Conservation (phyloP, 345 rosid species). For the Populus euphratica region DNA sequence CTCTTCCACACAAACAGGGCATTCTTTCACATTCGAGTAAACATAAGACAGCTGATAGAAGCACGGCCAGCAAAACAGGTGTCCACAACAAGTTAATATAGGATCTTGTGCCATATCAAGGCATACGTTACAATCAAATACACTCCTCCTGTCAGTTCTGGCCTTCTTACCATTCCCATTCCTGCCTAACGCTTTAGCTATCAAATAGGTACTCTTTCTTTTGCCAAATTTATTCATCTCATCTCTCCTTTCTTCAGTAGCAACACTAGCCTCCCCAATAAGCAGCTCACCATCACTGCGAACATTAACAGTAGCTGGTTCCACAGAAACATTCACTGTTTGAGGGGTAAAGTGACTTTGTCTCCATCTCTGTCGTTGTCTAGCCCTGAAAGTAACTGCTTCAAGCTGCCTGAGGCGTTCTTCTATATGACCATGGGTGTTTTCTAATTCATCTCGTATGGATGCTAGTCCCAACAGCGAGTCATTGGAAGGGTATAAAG, state of each 20-base stretch:
- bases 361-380: constrained; percentile 39
- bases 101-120: constrained; percentile 24
- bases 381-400: constrained; percentile 44
- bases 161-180: constrained; percentile 20
- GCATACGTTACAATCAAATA: constrained; percentile 28
- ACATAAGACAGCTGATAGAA: constrained; percentile 16
- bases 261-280: constrained; percentile 11
- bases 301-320: constrained; percentile 19
- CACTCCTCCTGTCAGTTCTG: constrained; percentile 26
- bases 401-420: constrained; percentile 59
- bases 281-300: constrained; percentile 11
- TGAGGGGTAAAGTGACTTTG: constrained; percentile 12
- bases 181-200: constrained; percentile 43
- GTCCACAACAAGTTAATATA: constrained; percentile 24
- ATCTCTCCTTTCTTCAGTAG: constrained; percentile 25
- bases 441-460: constrained; percentile 41
- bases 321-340: constrained; percentile 14
- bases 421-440: constrained; percentile 45
- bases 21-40: constrained; percentile 20
- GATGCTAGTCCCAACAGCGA: constrained; percentile 32
- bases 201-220: constrained; percentile 28
- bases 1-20: constrained; percentile 45
- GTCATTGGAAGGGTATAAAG: constrained; percentile 27
- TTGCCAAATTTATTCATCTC: constrained; percentile 24
- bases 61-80: constrained; percentile 32